Base-by-base conservation (phyloP, 768 basidiomycete genomes). In the Auriscalpium vulgare region DNA sequence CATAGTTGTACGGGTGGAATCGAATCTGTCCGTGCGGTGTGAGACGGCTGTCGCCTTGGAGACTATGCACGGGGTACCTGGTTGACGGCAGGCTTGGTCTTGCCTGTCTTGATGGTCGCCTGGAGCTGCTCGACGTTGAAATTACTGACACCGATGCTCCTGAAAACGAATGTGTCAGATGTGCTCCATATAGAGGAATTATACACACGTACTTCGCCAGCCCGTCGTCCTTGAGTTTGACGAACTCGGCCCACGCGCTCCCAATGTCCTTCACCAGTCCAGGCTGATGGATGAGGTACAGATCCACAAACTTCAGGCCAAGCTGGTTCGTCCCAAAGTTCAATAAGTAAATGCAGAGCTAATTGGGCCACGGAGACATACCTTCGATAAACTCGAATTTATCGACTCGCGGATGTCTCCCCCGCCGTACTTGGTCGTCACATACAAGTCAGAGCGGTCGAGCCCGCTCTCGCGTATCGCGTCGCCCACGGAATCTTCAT, bases 1-100 rank as follows among this genome's bases (percentile, higher is more conserved):
- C 75, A 73, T 79, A 81, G 40, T 83, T 75, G 63, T 84, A 86
- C n/a, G 86, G 83, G 67, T 87, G 83, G 10, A 84, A 67, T 55
- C 78, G 78, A 54, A 86, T 80, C 80, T 85, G 50, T 45, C 43
- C 21, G 44, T 17, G 11, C 60, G 48, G 8, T 9, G 43, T 44
- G 16, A 44, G 43, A 4, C 43, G 6, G 14, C 14, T 29, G 29
- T 5, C 3, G 47, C 21, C 23, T 17, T 5, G 47, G 11, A 14
- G 47, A 48, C 9, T 48, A 2, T 48, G 43, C 29, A 29, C 4
- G 4, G 3, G 3, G 13, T 34, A 79, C 82, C 69, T 86, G 84
- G 63, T 85, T 84, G 29, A 82, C 81, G 2, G 76, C 81, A 5
- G 84, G 84, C 40, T 73, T 77, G 59, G 81, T 67, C 43, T 68